Base-by-base conservation (phyloP, 108 stramenopile species). In the Fistulifera solaris region DNA sequence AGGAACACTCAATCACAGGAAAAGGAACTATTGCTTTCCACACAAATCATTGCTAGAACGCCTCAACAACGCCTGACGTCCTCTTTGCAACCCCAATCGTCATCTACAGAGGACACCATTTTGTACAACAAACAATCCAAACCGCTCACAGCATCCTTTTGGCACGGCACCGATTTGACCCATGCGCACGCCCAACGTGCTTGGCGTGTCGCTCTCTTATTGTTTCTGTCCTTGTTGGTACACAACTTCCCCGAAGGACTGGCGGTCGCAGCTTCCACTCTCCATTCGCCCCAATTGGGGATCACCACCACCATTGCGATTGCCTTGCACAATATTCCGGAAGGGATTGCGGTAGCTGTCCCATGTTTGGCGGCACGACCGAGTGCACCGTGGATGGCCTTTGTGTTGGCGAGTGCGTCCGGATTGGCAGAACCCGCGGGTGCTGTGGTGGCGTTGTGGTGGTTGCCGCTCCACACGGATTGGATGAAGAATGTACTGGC, bases 191-290 rank as follows among this genome's bases (percentile, higher is more conserved):
- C 76, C 17, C 67, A 64, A 5, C 66, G 84, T 2, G 80, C 89
- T 25, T 86, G 85, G 70, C 56, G 85, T 55, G 87, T 89, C 1
- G 80, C 87, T 42, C 79, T 89, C 58, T 65, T 89, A 13, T 48
- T 89, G 21, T 89, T 89, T 53, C 60, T 78, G 24, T 79, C 80
- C 11, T 45, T 89, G 14, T 38, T 81, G 22, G 65, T 75, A 42
- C 87, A 89, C 67, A 89, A 89, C 49, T 89, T 89, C 59, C 87
- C 87, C 13, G 87, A 89, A 65, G 87, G 87, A 0, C 58, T 89
- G 54, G 77, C 77, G 22, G 83, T 84, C 38, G 87, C 78, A 16
- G 87, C 87, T 0, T 76, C 74, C 10, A 62, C 81, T 1, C 54
- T 80, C 41, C 80, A 84, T 67, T 80, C 78, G 12, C 67, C 58